Base-by-base conservation (phyloP, 1,284 basidiomycete genomes). In the Cryptococcus sp. region DNA sequence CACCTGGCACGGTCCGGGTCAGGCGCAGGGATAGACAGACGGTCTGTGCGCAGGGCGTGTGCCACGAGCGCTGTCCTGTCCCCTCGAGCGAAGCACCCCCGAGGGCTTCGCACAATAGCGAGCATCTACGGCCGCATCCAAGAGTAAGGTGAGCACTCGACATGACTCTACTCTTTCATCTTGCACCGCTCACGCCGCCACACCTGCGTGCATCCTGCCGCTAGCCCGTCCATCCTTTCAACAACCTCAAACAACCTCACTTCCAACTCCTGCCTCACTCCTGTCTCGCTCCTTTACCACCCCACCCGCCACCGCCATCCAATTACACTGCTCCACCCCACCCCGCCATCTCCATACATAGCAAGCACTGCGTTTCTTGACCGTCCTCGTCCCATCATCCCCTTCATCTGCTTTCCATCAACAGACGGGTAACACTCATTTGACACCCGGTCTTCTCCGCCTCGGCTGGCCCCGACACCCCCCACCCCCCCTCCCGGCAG, bases 381-480 rank as follows among this genome's bases (percentile, higher is more conserved):
- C 46, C 46, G 35, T 16, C n/a, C n/a, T 47, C 46, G 24, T 47
- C 35, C 12, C 11, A 18, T 44, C 1, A 15, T 23, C 4, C 6
- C 42, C 42, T 18, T 44, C 18, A 18, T 44, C 20, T 20, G 5
- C 18, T 12, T 12, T 44, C n/a, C 12, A 44, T 12, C 42, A 12
- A 15, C 11, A 44, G 23, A 44, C 42, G 42, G 20, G n/a, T 8
- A 13, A 47, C 46, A 16, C 35, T 47, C 46, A 28, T 47, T 47
- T 16, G 20, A 23, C 46, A n/a, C 46, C n/a, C 46, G 13, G 23
- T 47, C 46, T 24, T 28, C 20, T 23, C 20, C 12, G 18, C 46
- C 12, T 38, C 48, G 48, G 48, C 48, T 50, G 48, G 48, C 33
- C 48, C 48, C 35, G 37, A 40, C 33, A 4, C 46, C 18, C 33